Base-by-base conservation (phyloP, 2,329 filamentous ascomycete genomes). In the Colletotrichum chrysophilum region DNA sequence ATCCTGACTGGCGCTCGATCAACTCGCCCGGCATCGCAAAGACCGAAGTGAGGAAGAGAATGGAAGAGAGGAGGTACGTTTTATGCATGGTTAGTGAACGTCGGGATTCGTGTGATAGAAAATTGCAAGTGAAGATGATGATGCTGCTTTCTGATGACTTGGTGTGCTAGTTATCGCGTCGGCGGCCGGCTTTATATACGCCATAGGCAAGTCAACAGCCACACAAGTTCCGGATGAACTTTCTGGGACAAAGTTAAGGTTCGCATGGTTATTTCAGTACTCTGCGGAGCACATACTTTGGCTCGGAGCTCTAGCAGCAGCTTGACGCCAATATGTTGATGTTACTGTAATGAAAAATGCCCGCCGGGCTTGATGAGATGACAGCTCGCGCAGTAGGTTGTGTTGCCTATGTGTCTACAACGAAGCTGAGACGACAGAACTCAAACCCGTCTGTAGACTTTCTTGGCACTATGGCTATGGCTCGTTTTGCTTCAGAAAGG, bases 401-500 rank as follows among this genome's bases (percentile, higher is more conserved):
- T 21, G 43, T 52, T 52, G 43, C 13, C n/a, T 7, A 13, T 52
- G 43, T 52, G 43, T 52, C 12, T 21, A 4, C 3, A 52, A 21
- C 43, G n/a, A 21, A 52, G 43, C n/a, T 52, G 43, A 52, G 43
- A 52, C 43, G 43, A 52, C n/a, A 52, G n/a, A 52, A 52, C 43
- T 21, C 43, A 52, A 52, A 21, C 43, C n/a, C 43, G n/a, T 52
- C 43, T 13, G 0, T 13, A 0, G 43, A 24, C 10, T 52, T 52
- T 21, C 43, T 52, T 52, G 43, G 43, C 43, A 7, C 43, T 21
- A 21, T 52, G 43, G 43, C n/a, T 52, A 52, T 52, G n/a, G 43
- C n/a, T 52, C 21, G 43, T 52, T 52, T 52, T 21, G 43, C 43
- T 48, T 48, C 43, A 52, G 43, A 52, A n/a, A 52, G n/a, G 43